Evolutionary conservation across 2,329 filamentous ascomycete species (phyloP).

Genomic region (Leptosphaerulina australis): DNA sequence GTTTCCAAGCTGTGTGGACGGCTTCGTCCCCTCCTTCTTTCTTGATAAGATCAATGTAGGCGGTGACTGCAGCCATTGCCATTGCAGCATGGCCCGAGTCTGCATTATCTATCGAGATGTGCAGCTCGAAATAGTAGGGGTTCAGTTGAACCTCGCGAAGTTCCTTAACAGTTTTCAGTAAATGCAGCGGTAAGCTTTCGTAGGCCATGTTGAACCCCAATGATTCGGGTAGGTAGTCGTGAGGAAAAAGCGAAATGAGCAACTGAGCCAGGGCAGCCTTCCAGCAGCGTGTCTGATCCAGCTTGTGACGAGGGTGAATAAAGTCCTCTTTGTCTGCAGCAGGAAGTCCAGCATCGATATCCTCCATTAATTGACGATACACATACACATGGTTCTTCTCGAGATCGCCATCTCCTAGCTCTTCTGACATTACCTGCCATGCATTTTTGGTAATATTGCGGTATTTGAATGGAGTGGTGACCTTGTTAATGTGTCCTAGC

Average conservation of each 20-base stretch:
- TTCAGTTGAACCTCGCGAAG: constrained; percentile 53
- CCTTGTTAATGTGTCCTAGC: constrained; percentile 55
- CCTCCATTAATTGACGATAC: constrained; percentile 43
- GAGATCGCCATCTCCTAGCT: constrained; percentile 58
- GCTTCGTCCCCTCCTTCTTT: constrained; percentile 34
- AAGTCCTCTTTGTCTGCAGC: constrained; percentile 41
- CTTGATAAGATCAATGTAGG: constrained; percentile 48
- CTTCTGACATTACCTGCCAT: constrained; percentile 59
- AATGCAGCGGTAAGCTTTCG: constrained; percentile 51
- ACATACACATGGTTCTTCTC: constrained; percentile 54
- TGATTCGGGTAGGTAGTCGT: constrained; percentile 59
- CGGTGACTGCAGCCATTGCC: constrained; percentile 47
- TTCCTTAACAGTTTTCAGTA: constrained; percentile 52
- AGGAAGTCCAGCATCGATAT: constrained; percentile 42
- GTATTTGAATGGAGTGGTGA: constrained; percentile 52
- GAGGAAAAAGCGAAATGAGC: constrained; percentile 55
- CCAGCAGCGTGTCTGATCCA: constrained; percentile 47
- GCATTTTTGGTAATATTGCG: constrained; percentile 51
- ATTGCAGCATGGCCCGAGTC: constrained; percentile 58
- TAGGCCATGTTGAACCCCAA: constrained; percentile 60
- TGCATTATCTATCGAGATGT: constrained; percentile 59
- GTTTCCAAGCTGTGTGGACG: constrained; percentile 49
- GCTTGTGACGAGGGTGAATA: constrained; percentile 29
- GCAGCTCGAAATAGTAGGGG: constrained; percentile 58
- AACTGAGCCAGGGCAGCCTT: constrained; percentile 55